Evolutionary conservation across 2,329 filamentous ascomycete species (phyloP).

Genomic region (Fusarium anthophilum): DNA sequence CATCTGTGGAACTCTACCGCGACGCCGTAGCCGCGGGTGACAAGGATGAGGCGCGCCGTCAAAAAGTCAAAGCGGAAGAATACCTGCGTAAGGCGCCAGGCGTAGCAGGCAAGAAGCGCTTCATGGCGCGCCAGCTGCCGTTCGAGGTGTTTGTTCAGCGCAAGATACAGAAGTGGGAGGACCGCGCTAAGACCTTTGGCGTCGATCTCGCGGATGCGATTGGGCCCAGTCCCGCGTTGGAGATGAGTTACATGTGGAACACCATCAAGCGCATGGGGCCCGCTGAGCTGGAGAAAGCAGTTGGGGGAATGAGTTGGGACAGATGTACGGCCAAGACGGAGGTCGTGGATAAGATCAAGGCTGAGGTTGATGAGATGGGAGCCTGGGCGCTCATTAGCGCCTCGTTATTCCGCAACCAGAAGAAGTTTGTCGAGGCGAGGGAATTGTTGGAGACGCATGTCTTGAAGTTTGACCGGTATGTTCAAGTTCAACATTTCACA

Average conservation of each 20-base stretch:
- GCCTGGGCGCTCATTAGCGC: conserved; percentile 74
- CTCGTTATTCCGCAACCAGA: conserved; percentile 71
- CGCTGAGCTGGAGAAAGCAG: conserved; percentile 69
- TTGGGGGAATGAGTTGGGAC: conserved; percentile 71
- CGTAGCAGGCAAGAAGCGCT: conserved; percentile 83
- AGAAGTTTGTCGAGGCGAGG: conserved; percentile 71
- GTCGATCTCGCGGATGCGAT: conserved; percentile 81
- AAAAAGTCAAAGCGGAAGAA: conserved; percentile 73
- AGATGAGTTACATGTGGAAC: conserved; percentile 96
- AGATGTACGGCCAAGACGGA: conserved; percentile 64
- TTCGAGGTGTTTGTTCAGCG: conserved; percentile 87
- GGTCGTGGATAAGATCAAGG: conserved; percentile 56
- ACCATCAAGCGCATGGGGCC: conserved; percentile 82
- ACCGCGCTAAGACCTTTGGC: conserved; percentile 72
- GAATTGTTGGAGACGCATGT: conserved; percentile 71
- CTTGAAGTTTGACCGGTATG: conserved; percentile 70
- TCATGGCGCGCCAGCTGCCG: conserved; percentile 89
- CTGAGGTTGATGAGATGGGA: conserved; percentile 68
- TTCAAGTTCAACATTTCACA: conserved; percentile 44
- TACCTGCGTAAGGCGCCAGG: conserved; percentile 76
- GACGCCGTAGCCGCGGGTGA: conserved; percentile 54
- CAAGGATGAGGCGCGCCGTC: conserved; percentile 59
- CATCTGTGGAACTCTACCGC: conserved; percentile 85
- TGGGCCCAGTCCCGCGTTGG: conserved; percentile 81
- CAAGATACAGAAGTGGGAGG: conserved; percentile 90